Conservation (phyloP, 2,329 filamentous ascomycete species). For the Dactylellina parvicollis region DNA sequence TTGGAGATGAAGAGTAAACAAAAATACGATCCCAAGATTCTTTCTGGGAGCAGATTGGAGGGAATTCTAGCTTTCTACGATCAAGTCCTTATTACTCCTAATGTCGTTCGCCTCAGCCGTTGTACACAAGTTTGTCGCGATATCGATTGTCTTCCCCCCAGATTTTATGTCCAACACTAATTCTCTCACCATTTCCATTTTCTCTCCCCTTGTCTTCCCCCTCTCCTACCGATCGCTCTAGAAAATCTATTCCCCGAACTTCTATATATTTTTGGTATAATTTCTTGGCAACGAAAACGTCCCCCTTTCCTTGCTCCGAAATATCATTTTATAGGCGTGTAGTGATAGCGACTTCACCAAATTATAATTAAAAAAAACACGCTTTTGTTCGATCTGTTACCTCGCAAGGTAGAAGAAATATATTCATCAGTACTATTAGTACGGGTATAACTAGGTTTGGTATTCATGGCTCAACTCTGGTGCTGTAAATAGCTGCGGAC, state of each 20-base stretch:
- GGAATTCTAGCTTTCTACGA: neutral
- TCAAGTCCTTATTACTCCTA: neutral
- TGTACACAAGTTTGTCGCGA: constrained; percentile 10
- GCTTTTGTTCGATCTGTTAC: neutral
- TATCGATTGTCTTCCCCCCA: neutral
- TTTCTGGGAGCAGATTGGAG: neutral
- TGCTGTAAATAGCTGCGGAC: too few species aligned
- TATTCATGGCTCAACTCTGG: too few species aligned
- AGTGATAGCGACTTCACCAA: constrained; percentile 23
- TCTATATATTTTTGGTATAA: constrained; percentile 7
- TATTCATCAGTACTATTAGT: too few species aligned
- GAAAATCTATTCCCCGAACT: neutral
- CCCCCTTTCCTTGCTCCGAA: constrained; percentile 1
- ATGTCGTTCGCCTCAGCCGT: neutral
- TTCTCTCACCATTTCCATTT: neutral
- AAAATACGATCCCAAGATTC: neutral
- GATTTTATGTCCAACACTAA: neutral
- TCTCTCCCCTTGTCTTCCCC: too few species aligned
- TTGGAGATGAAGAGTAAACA: constrained; percentile 73
- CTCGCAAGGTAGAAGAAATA: neutral
- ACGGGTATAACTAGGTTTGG: too few species aligned
- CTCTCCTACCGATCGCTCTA: neutral
- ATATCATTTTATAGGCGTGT: constrained; percentile 33
- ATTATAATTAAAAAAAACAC: constrained; percentile 2
- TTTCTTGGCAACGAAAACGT: constrained; percentile 4